Evolutionary conservation across 345 rosid genomes (phyloP).

Genomic region (Gynandropsis gynandra): DNA sequence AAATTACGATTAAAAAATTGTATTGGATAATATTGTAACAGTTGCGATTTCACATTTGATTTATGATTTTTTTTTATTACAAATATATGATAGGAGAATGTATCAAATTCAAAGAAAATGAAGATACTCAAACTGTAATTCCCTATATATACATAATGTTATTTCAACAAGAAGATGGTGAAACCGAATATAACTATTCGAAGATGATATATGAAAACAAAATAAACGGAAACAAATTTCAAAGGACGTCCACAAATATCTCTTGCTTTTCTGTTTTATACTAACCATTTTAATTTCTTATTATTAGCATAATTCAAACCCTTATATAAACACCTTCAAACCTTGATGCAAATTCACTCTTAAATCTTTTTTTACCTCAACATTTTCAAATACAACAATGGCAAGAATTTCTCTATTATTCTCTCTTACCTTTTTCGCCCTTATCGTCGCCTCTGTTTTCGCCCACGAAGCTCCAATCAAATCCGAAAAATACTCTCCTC

Average conservation of each 20-base stretch:
- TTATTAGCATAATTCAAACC: slow-evolving; percentile 3
- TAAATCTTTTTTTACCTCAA: slow-evolving; percentile 10
- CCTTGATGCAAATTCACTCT: slow-evolving; percentile 21
- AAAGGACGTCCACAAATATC: slow-evolving; percentile 21
- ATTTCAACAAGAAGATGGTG: no score
- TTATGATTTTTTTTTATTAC: no score
- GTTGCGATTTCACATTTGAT: no score
- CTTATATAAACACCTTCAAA: slow-evolving; percentile 21
- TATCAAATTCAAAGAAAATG: no score
- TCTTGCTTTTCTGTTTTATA: slow-evolving; percentile 8
- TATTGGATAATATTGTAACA: no score
- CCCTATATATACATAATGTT: no score
- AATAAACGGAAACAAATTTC: no score
- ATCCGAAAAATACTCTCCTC: slow-evolving; percentile 4
- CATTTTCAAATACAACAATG: slow-evolving; percentile 31
- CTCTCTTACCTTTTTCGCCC: slow-evolving; percentile 19
- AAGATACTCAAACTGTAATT: no score
- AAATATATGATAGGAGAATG: no score
- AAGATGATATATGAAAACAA: no score
- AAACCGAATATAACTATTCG: no score
- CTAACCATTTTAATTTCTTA: slow-evolving; percentile 5
- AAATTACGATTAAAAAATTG: no score
- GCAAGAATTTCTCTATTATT: slow-evolving; percentile 32
- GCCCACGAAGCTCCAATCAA: not conserved
- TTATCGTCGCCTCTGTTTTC: not conserved